Conservation (phyloP, 192 early-diverging fungal genomes). For the Podila verticillata region DNA sequence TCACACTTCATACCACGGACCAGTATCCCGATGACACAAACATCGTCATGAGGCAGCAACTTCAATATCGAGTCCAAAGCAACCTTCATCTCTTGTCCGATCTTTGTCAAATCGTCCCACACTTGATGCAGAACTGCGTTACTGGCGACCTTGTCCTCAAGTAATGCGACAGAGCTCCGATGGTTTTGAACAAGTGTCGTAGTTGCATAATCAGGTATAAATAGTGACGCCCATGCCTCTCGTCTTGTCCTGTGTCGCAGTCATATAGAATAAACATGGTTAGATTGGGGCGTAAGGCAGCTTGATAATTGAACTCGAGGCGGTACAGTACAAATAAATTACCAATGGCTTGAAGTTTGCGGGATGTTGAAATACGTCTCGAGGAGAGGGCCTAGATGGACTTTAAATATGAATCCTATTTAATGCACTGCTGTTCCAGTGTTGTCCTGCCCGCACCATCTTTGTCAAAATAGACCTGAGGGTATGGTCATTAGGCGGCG, state of each 20-base stretch:
- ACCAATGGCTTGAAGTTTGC: conserved; percentile 4
- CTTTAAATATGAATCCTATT: conserved; percentile 19
- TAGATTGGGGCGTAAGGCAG: background rate
- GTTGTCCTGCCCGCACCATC: conserved; percentile 2
- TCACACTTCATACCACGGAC: conserved; percentile 11
- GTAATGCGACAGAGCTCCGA: background rate
- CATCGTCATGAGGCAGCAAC: conserved; percentile 14
- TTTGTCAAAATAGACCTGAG: background rate
- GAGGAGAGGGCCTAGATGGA: conserved; percentile 10
- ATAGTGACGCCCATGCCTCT: background rate
- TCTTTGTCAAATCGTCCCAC: conserved; percentile 19
- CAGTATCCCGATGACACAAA: conserved; percentile 22
- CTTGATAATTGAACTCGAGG: background rate
- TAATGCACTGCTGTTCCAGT: background rate
- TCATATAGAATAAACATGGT: conserved; percentile 8
- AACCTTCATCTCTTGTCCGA: conserved; percentile 30
- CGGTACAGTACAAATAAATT: conserved; percentile 11
- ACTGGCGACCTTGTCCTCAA: conserved; percentile 9
- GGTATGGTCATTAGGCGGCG: conserved; percentile 5
- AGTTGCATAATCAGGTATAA: conserved; percentile 17
- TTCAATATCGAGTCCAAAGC: conserved; percentile 16
- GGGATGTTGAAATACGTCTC: conserved; percentile 1
- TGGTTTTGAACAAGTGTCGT: background rate
- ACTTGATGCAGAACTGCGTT: conserved; percentile 9
- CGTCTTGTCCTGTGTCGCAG: conserved; percentile 9